Evolutionary conservation across 306 rosid species (phyloP).

Genomic region (Quercus cerris): DNA sequence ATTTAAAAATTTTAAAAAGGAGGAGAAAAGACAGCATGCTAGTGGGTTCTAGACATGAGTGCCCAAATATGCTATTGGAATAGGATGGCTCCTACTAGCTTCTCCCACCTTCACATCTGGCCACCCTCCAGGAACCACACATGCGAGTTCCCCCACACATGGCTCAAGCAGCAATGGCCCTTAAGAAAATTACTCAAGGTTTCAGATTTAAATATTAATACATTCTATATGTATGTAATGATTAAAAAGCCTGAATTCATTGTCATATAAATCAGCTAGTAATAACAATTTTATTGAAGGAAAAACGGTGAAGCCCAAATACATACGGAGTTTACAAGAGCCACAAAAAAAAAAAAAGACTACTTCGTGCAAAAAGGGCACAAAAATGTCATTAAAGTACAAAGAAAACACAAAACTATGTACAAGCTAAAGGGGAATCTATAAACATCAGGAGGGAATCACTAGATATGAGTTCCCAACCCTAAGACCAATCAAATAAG

Average conservation of each 20-base stretch:
- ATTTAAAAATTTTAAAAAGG: background rate
- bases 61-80: background rate
- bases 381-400: constrained; percentile 34
- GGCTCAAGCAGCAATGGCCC: too few relatives aligned
- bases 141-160: too few relatives aligned
- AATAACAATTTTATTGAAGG: background rate
- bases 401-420: constrained; percentile 61
- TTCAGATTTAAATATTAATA: too few relatives aligned
- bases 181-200: too few relatives aligned
- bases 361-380: too few relatives aligned
- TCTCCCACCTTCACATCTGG: too few relatives aligned
- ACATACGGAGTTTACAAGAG: constrained; percentile 49
- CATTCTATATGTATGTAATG: background rate
- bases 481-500: too few relatives aligned
- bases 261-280: background rate
- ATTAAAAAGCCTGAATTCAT: background rate
- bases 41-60: constrained; percentile 8
- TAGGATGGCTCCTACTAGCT: too few relatives aligned
- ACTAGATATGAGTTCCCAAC: too few relatives aligned
- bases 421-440: constrained; percentile 59
- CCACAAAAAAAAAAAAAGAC: constrained; percentile 34
- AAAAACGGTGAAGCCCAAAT: too few relatives aligned
- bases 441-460: constrained; percentile 51
- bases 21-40: background rate
- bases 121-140: too few relatives aligned